Percentiles rank a stretch among this genome's conserved stretches.
Conservation (phyloP, 306 rosid species). For the Rosa persica region DNA sequence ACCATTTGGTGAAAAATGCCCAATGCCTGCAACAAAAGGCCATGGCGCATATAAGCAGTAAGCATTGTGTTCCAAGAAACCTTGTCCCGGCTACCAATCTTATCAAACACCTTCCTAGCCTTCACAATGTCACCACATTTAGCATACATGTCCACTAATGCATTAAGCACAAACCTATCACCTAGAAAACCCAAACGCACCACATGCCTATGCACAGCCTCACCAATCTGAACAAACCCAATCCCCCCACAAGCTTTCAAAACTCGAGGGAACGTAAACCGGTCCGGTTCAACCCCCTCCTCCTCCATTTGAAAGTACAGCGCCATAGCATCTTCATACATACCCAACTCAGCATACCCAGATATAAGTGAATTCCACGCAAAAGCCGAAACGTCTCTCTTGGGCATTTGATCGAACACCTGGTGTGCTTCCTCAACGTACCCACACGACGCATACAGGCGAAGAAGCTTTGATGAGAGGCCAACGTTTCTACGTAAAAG, state of each 20-base stretch:
- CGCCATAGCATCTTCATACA: constrained; percentile 76
- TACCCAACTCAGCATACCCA: constrained; percentile 65
- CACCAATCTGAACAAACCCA: constrained; percentile 70
- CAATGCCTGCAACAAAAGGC: constrained; percentile 56
- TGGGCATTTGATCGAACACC: constrained; percentile 79
- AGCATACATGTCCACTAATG: constrained; percentile 82
- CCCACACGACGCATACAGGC: constrained; percentile 64
- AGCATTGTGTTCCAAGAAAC: constrained; percentile 94
- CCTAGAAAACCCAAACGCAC: constrained; percentile 59
- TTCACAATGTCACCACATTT: constrained; percentile 89
- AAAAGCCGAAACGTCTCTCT: constrained; percentile 50
- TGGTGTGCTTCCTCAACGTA: constrained; percentile 58
- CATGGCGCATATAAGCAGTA: constrained; percentile 63
- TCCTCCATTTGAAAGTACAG: constrained; percentile 92
- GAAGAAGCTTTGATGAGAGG: constrained; percentile 61
- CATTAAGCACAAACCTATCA: constrained; percentile 75
- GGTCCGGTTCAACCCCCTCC: constrained; percentile 67
- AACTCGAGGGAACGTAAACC: constrained; percentile 74
- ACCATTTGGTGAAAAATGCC: constrained; percentile 54
- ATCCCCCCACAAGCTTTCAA: constrained; percentile 81
- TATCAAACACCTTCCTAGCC: constrained; percentile 63
- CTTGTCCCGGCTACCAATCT: constrained; percentile 49
- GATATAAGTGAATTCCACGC: constrained; percentile 88
- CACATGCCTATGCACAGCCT: constrained; percentile 67
- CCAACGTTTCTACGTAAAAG: constrained; percentile 61